Percentiles rank a stretch among this genome's conserved stretches.
Conservation (phyloP, 176 grass and related monocot genomes). For the Rhynchospora breviuscula region DNA sequence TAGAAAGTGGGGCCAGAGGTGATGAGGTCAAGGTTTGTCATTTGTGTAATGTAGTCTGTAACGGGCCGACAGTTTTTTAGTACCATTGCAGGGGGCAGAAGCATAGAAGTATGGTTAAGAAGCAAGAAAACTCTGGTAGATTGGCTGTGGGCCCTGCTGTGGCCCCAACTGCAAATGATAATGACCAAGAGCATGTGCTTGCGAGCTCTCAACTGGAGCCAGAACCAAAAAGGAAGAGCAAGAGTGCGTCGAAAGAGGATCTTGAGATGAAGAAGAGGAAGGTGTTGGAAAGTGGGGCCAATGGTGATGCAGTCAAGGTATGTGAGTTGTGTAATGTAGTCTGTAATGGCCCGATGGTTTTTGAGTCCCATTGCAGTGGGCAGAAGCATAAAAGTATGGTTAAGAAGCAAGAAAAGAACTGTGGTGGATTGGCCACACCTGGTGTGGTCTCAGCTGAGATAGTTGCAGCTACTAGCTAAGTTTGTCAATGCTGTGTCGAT, state of each 20-base stretch:
- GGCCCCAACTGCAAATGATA: background rate
- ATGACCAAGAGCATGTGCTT: background rate
- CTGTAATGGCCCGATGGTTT: conserved; percentile 23
- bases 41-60: conserved; percentile 34
- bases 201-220: background rate
- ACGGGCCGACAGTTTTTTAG: conserved; percentile 20
- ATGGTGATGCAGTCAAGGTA: conserved; percentile 7
- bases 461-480: background rate
- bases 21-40: conserved; percentile 18
- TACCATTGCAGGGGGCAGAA: conserved; percentile 24
- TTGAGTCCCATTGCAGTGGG: conserved; percentile 22
- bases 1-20: conserved; percentile 17
- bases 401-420: conserved; percentile 25
- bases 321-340: conserved; percentile 34
- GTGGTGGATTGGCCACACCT: background rate
- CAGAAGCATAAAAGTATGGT: conserved; percentile 27
- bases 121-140: conserved; percentile 11
- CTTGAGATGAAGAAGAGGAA: conserved; percentile 30
- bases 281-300: conserved; percentile 22
- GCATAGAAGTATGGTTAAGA: conserved; percentile 28
- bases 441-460: background rate
- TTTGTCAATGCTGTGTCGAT: background rate
- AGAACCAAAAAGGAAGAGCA: background rate
- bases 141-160: background rate
- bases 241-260: conserved; percentile 21